phyloP scores from a whole-genome alignment of 441 rosid species.

The Adansonia madagascariensis region DNA sequence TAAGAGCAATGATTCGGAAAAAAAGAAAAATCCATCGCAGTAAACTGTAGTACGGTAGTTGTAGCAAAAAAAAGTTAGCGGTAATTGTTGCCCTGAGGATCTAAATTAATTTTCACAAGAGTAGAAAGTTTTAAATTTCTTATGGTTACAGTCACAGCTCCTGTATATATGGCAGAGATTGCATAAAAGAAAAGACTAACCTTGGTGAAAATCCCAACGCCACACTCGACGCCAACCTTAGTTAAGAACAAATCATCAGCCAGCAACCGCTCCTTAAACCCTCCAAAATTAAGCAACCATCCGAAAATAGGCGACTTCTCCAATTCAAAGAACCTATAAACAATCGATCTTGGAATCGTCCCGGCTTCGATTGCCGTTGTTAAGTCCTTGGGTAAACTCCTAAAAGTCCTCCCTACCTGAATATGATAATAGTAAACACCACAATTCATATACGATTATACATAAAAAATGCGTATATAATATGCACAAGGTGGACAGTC shows the following conservation, averaged over 20 bases:
- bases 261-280: slow-evolving; percentile 49
- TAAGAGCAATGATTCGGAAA: not conserved
- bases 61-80: too few relatives aligned
- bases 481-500: too few relatives aligned
- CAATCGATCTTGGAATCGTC: slow-evolving; percentile 40
- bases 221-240: slow-evolving; percentile 53
- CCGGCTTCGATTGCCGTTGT: slow-evolving; percentile 44
- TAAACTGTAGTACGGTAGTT: not conserved
- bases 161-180: too few relatives aligned
- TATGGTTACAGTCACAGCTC: too few relatives aligned
- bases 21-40: not conserved
- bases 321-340: slow-evolving; percentile 44
- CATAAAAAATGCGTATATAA: too few relatives aligned
- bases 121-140: too few relatives aligned
- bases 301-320: slow-evolving; percentile 41
- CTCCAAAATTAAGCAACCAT: slow-evolving; percentile 52
- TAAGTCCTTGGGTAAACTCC: slow-evolving; percentile 45
- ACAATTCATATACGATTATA: not conserved
- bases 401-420: slow-evolving; percentile 40
- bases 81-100: too few relatives aligned
- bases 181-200: slow-evolving; percentile 23
- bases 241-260: slow-evolving; percentile 54
- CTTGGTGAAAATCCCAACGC: slow-evolving; percentile 59
- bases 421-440: not conserved
- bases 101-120: not conserved